Base-by-base conservation (phyloP, 208 protist genomes). In the Trypanosoma conorhini region DNA sequence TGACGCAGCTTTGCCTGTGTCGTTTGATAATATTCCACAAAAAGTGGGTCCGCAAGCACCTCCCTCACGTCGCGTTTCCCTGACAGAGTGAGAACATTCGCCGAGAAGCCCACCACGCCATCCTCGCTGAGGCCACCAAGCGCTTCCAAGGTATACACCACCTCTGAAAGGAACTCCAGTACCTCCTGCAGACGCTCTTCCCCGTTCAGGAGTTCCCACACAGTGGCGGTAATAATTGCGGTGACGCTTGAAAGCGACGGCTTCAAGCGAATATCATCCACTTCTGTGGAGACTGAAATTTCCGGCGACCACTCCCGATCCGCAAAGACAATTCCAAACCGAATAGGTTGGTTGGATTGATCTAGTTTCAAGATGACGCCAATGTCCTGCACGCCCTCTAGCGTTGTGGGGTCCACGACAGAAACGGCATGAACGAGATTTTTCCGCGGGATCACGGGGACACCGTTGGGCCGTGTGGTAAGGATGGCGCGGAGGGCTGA, bases 371-470 rank as follows among this genome's bases (percentile, higher is more conserved):
- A 26, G 13, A 83, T 31, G 17, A 56, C 54, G 5, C 33, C 22
- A 13, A 89, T 38, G 21, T 62, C 52, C 13, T 54, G 21, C 5
- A 77, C n/a, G 13, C 76, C 76, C 1, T 33, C 46, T 19, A 21
- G 9, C 1, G n/a, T 68, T 19, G 57, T 71, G 13, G 80, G 78
- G 72, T 98, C 90, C 1, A 96, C 28, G 22, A 97, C 65, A 12
- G 82, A 42, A 8, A 96, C 69, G 10, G 75, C 40, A 9, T 84
- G 86, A 24, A 92, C 79, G 4, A 98, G 21, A 73, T 98, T 98
- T 63, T 80, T 86, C 7, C 67, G 68, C 12, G 93, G 76, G n/a
- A 89, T 70, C 48, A 52, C 13, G 52, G 75, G 44, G 22, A 77
- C 35, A 13, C 51, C 59, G 24, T 61, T 42, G 50, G 26, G n/a